Base-by-base conservation (phyloP, 208 protist species). In the Hexamita inflata region DNA sequence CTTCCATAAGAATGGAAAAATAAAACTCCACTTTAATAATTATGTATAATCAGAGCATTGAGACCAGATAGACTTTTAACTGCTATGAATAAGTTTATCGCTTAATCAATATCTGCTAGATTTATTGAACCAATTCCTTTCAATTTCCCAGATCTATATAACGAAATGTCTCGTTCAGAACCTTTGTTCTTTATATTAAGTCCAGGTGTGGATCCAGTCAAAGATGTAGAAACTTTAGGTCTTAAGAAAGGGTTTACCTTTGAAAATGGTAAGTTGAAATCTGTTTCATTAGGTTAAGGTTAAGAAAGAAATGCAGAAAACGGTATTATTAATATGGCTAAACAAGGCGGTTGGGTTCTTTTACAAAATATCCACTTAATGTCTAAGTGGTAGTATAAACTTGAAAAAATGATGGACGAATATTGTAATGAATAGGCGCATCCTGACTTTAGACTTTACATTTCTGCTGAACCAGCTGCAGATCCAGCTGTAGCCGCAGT, bases 131-230 rank as follows among this genome's bases (percentile, higher is more conserved):
- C 66, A 26, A 59, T 75, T 2, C 87, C 89, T 49, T 90, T 95
- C 34, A 86, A 92, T 64, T 91, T 97, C 40, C 86, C 86, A 34
- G 79, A 89, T 19, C 94, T 92, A 45, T 96, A 91, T 83, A 80
- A 88, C 59, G 94, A 97, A 80, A 90, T 90, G 24, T 90, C 84
- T 64, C 86, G 89, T 1, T 88, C 85, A 32, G 96, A 92, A 41
- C 92, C 94, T 45, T 84, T 97, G 35, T 97, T 98, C 90, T 98
- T 98, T 84, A 96, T 98, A 70, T 87, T 98, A 57, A 97, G 94
- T 4, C 90, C 95, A 62, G 95, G 95, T 84, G 92, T 95, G 34
- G 94, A 98, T 81, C 94, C 95, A 15, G 87, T 97, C 62, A 90
- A 91, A 75, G 83, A 89, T 39, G 80, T 91, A 39, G 92, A 96